Evolutionary conservation across 176 grass and related monocot species (phyloP), one percentile per base, ranked within the genome.

Genomic region (Ensete glaucum): DNA sequence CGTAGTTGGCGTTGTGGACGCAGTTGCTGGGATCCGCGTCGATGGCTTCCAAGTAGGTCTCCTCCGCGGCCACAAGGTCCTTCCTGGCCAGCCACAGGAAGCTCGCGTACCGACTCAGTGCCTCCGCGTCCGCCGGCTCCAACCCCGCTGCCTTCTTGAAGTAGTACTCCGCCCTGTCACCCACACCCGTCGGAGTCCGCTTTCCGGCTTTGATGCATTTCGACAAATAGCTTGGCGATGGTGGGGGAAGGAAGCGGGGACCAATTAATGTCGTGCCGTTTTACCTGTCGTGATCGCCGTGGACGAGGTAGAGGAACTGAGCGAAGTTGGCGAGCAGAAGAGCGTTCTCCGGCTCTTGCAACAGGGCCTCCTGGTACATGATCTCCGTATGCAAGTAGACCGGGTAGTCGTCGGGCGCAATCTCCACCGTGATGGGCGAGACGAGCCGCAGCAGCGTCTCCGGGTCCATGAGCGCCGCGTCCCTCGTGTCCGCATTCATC

Each of bases 71-170:
- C 21, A 9, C 52, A 19, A 73, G 50, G 52, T 73, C 71, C 21
- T 54, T 23, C 51, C 52, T 53, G 50, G 50, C 71, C 22, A 54
- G 20, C 71, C 71, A 73, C 71, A 73, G 52, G 11, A 73, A 73
- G 71, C 52, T 73, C 52, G 71, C 71, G 52, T 73, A 73, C 2
- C 71, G 71, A 9, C 20, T 54, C 22, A 73, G 71, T 50, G 71
- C 52, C 71, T 55, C 52, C 71, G 71, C 50, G 71, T 73, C 71
- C 22, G 13, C 22, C 19, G 52, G 71, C 52, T 12, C 51, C 10
- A 24, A 22, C 8, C 51, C 11, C 51, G 54, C 52, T 19, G 71
- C 71, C 71, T 23, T 73, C 71, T 53, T 54, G 71, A 73, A 73
- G 51, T 73, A 73, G 52, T 73, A 24, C 3, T 73, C 71, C 3